phyloP scores from a whole-genome alignment of 805 yeast species.

The Kuraishia molischiana region DNA sequence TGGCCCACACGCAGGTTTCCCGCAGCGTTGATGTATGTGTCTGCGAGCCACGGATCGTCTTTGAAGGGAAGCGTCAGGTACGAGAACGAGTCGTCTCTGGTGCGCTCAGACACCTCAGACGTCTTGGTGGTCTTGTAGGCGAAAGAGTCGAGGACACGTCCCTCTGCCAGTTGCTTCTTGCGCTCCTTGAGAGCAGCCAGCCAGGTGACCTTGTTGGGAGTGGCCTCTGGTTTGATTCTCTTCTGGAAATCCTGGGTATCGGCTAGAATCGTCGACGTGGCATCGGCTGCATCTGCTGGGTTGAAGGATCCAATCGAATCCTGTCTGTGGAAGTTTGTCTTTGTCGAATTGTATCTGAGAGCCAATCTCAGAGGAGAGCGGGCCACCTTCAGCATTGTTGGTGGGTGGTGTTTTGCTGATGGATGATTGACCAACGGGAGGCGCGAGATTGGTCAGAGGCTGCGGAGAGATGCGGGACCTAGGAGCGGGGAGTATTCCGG shows the following conservation, averaged over 20 bases:
- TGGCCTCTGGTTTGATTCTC: constrained; percentile 17
- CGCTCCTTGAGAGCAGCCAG: constrained; percentile 72
- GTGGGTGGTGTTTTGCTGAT: too few relatives aligned
- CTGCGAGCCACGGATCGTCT: constrained; percentile 74
- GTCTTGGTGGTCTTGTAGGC: constrained; percentile 67
- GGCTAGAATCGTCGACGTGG: constrained; percentile 59
- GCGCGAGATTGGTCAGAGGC: too few relatives aligned
- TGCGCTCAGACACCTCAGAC: constrained; percentile 59
- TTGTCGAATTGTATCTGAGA: not conserved
- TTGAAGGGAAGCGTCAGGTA: constrained; percentile 71
- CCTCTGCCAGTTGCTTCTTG: constrained; percentile 58
- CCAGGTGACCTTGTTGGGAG: constrained; percentile 62
- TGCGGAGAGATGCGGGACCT: too few relatives aligned
- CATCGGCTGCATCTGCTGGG: constrained; percentile 63
- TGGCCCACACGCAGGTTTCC: constrained; percentile 93
- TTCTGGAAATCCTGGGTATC: constrained; percentile 47
- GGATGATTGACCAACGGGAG: too few relatives aligned
- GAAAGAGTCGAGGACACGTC: constrained; percentile 61
- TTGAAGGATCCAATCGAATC: constrained; percentile 29
- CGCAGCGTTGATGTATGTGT: constrained; percentile 78
- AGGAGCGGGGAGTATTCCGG: too few relatives aligned
- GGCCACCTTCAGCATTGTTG: too few relatives aligned
- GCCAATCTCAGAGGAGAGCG: too few relatives aligned
- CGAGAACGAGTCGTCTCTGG: constrained; percentile 69
- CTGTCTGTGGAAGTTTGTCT: constrained; percentile 10